Base-by-base conservation (phyloP, 2,329 filamentous ascomycete species). In the Aspergillus neotritici region DNA sequence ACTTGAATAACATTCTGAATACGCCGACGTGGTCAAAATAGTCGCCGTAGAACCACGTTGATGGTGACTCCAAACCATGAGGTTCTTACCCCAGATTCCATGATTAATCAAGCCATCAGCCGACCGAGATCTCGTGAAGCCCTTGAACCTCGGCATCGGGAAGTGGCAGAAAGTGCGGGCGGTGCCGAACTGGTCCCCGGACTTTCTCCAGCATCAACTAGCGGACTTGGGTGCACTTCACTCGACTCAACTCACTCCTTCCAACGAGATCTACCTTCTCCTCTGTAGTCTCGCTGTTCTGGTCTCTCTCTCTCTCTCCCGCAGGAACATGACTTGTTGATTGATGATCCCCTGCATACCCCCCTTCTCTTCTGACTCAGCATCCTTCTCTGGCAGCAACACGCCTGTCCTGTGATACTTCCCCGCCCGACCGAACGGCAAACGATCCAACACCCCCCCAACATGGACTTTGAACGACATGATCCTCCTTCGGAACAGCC, bases 391-490 rank as follows among this genome's bases (percentile, higher is more conserved):
- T 41, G 17, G 35, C 36, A 9, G 28, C 21, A 25, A 14, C 16
- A n/a, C 37, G 9, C 31, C 31, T n/a, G 28, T 40, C 31, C 25
- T 37, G 34, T 15, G 43, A 25, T 34, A 14, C 28, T 16, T 30
- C 39, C 40, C 45, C 47, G 33, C 32, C 43, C 44, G 34, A 43
- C 49, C 54, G 53, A 25, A 47, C 53, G 44, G 49, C 54, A 55
- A 56, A 49, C 49, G 46, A 47, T 42, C 34, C 15, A 37, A 43
- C 25, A 45, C 36, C 16, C 32, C 44, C 44, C 54, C 39, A 55
- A 41, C 40, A 76, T 76, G 72, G 68, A 69, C 48, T 63, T 68
- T 51, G 66, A 69, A 44, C 63, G 63, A 34, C 56, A 58, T 47
- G 54, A 56, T 37, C 63, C 68, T 38, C 61, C 53, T 47, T 57